Percentiles rank a stretch among this genome's conserved stretches.
phyloP scores from a whole-genome alignment of 2,329 filamentous ascomycete species.

The Pseudogymnoascus destructans region DNA sequence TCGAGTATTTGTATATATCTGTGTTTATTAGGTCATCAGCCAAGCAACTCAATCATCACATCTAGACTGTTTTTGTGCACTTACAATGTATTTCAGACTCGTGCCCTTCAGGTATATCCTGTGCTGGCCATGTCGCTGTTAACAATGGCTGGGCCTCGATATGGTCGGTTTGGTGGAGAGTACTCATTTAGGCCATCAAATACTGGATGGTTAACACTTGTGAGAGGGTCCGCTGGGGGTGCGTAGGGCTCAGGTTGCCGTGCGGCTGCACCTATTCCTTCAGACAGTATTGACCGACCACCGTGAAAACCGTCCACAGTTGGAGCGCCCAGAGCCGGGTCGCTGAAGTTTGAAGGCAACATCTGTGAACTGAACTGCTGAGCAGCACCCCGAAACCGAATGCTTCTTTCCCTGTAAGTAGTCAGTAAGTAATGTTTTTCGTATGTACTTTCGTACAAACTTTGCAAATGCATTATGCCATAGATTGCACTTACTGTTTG shows the following conservation, averaged over 20 bases:
- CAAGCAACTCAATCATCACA: constrained; percentile 1
- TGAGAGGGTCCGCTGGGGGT: neutral
- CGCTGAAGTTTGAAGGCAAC: neutral
- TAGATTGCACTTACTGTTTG: neutral
- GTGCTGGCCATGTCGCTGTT: neutral
- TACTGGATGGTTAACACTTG: too few species aligned
- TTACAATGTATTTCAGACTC: neutral
- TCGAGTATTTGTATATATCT: constrained; percentile 17
- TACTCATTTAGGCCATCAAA: neutral
- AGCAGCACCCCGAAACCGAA: neutral
- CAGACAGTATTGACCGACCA: neutral
- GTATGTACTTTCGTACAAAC: neutral
- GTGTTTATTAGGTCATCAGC: constrained; percentile 18
- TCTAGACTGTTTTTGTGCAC: neutral
- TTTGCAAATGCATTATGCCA: neutral
- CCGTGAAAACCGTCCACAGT: neutral
- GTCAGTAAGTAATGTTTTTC: neutral
- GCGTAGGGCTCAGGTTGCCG: neutral
- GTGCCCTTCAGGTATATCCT: neutral
- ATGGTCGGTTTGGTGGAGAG: neutral
- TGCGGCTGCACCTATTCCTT: neutral
- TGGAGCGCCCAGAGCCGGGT: neutral
- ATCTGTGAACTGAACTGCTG: neutral
- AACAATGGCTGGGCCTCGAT: constrained; percentile 3
- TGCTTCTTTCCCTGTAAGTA: neutral